Conservation (phyloP, 1,139 yeast genomes). For the Pichia sp. region DNA sequence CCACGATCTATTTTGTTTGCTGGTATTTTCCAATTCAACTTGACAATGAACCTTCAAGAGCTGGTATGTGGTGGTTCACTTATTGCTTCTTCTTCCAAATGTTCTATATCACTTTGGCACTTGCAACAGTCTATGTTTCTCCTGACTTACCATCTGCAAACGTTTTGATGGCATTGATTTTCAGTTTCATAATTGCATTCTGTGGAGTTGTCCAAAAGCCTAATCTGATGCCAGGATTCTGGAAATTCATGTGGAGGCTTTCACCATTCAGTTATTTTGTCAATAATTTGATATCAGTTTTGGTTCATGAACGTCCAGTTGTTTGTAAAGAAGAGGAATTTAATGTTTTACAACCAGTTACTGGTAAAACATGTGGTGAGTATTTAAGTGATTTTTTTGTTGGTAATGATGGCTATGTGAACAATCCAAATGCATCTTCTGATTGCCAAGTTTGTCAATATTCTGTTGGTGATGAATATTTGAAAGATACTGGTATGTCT, state of each 20-base stretch:
- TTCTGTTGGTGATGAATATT: constrained; percentile 50
- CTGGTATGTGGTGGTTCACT: constrained; percentile 50
- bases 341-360: constrained; percentile 49
- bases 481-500: constrained; percentile 41
- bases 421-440: constrained; percentile 45
- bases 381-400: constrained; percentile 39
- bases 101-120: constrained; percentile 50
- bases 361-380: constrained; percentile 51
- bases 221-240: constrained; percentile 57
- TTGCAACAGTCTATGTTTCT: constrained; percentile 48
- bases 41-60: constrained; percentile 38
- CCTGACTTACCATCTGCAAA: constrained; percentile 60
- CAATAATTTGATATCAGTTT: constrained; percentile 46
- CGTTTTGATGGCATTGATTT: constrained; percentile 48
- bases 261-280: constrained; percentile 66
- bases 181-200: constrained; percentile 51
- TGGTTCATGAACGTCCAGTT: constrained; percentile 52
- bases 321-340: constrained; percentile 48
- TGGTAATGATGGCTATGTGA: constrained; percentile 48
- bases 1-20: constrained; percentile 48
- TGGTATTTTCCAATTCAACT: constrained; percentile 56
- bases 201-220: constrained; percentile 61
- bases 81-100: constrained; percentile 51
- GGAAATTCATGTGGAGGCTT: constrained; percentile 62
- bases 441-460: constrained; percentile 58